A percentile compares a stretch with the other conserved stretches of the same genome.
These are phyloP conservation scores for Penicillium coffeae DNA, from an alignment of 495 filamentous ascomycete genomes.

Conservation along the genomic window DNA sequence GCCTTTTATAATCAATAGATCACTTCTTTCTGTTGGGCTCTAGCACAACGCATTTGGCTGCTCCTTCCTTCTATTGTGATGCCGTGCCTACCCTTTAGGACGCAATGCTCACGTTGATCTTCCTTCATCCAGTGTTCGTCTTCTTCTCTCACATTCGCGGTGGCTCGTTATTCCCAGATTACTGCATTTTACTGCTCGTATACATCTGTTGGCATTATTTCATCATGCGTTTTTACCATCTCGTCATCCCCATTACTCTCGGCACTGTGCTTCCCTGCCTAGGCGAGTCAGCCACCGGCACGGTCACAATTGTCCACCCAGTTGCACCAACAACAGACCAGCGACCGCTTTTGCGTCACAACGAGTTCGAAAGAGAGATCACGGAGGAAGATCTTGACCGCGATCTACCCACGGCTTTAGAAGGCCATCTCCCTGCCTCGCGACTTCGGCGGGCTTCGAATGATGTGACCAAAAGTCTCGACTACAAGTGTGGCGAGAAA, in stretches of 20 bases:
- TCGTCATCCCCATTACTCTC: not conserved
- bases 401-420: not conserved
- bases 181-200: not conserved
- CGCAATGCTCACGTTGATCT: not conserved
- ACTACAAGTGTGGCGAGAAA: conserved; percentile 36
- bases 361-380: not conserved
- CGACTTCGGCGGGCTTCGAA: conserved; percentile 13
- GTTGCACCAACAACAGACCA: not conserved
- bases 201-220: not conserved
- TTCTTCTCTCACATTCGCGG: not conserved
- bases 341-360: not conserved
- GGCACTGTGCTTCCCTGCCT: not conserved
- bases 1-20: too few relatives aligned
- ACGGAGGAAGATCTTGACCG: not conserved
- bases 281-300: not conserved
- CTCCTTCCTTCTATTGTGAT: not conserved
- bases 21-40: too few relatives aligned
- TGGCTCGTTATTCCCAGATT: not conserved
- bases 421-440: not conserved
- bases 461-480: conserved; percentile 9
- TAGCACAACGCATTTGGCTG: too few relatives aligned
- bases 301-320: not conserved
- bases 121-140: not conserved
- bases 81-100: not conserved
- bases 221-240: conserved; percentile 3